A percentile compares a stretch with the other conserved stretches of the same genome.
Conservation (phyloP, 768 basidiomycete species). For the Suillus weaverae region DNA sequence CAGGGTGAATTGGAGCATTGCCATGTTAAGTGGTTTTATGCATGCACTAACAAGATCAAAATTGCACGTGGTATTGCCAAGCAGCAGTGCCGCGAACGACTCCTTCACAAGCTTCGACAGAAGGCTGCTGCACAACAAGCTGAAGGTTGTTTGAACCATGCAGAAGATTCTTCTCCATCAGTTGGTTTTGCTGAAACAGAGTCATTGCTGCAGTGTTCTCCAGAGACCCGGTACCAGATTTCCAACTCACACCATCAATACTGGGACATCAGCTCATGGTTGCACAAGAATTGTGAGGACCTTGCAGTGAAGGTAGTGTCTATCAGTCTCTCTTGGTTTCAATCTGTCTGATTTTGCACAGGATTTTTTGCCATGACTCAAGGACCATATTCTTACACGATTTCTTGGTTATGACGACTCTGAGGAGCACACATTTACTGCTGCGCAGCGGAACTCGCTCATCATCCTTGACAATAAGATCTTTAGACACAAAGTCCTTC, state of each 20-base stretch:
- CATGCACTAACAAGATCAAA: constrained; percentile 33
- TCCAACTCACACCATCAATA: constrained; percentile 14
- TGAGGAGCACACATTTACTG: constrained; percentile 19
- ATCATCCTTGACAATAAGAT: constrained; percentile 30
- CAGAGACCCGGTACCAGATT: constrained; percentile 19
- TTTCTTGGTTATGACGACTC: constrained; percentile 8
- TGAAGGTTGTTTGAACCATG: no score
- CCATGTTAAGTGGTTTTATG: constrained; percentile 36
- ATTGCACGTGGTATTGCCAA: constrained; percentile 27
- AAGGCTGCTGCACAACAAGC: constrained; percentile 12
- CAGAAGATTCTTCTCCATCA: neutral
- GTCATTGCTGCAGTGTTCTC: constrained; percentile 3
- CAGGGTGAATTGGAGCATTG: constrained; percentile 41
- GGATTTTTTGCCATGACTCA: constrained; percentile 29
- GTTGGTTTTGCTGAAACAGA: constrained; percentile 13
- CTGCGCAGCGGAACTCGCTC: constrained; percentile 22
- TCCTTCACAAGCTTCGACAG: constrained; percentile 11
- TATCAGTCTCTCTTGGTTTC: neutral
- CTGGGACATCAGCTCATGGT: constrained; percentile 15
- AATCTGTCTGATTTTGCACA: constrained; percentile 9
- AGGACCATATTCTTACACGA: no score
- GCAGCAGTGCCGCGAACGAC: constrained; percentile 17
- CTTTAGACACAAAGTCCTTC: constrained; percentile 32
- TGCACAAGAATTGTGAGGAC: constrained; percentile 19
- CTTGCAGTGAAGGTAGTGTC: constrained; percentile 24